These are phyloP conservation scores for Dissophora globulifera DNA, from an alignment of 192 early-diverging fungal genomes.

Conservation along the genomic window DNA sequence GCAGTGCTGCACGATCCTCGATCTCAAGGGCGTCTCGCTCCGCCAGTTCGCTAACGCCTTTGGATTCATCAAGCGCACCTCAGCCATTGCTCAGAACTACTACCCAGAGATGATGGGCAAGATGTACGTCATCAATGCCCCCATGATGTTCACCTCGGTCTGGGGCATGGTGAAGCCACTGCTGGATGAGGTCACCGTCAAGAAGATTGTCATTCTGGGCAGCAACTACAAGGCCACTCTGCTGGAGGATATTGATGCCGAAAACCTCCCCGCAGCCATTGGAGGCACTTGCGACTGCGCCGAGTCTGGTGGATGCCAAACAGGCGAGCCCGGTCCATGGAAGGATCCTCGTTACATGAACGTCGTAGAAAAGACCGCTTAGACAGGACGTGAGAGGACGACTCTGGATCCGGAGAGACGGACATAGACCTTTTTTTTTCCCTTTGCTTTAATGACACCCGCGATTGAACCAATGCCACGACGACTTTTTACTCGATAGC, in stretches of 20 bases:
- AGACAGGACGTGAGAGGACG: too few species aligned
- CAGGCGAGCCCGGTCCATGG: slow-evolving; percentile 63
- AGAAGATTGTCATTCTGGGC: slow-evolving; percentile 64
- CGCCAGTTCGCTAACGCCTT: slow-evolving; percentile 70
- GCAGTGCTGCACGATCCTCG: slow-evolving; percentile 78
- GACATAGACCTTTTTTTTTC: too few species aligned
- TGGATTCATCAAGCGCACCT: slow-evolving; percentile 72
- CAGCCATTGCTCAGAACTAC: slow-evolving; percentile 80
- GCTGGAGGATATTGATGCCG: slow-evolving; percentile 56
- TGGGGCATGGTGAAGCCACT: slow-evolving; percentile 65
- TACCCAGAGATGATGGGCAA: slow-evolving; percentile 87
- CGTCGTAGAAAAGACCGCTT: neutral
- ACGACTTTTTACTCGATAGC: too few species aligned
- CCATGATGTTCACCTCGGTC: slow-evolving; percentile 74
- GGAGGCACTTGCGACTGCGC: slow-evolving; percentile 61
- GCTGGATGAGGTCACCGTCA: slow-evolving; percentile 64
- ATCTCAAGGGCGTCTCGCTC: slow-evolving; percentile 77
- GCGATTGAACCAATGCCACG: too few species aligned
- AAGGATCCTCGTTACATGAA: slow-evolving; percentile 53
- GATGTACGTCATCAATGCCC: slow-evolving; percentile 86
- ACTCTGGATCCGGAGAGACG: too few species aligned
- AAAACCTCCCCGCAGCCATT: slow-evolving; percentile 54
- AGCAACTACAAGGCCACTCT: slow-evolving; percentile 55
- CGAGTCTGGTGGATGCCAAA: slow-evolving; percentile 53
- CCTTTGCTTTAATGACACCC: neutral